phyloP scores from a whole-genome alignment of 2,329 filamentous ascomycete genomes.

The Colletotrichum gloeosporioides region DNA sequence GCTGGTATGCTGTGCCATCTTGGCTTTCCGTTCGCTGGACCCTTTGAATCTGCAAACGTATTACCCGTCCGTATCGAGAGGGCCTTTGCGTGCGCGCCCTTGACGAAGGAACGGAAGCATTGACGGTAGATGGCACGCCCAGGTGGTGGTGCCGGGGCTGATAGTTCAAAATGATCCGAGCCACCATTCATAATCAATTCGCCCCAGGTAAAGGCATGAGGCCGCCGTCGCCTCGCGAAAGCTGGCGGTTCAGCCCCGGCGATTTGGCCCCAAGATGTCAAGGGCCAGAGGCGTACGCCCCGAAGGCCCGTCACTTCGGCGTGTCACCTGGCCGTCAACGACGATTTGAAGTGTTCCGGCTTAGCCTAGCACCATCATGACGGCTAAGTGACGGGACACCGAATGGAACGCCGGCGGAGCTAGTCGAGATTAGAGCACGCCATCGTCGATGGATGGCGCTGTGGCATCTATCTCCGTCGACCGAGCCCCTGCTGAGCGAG shows the following conservation, averaged over 20 bases:
- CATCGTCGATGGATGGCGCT: neutral
- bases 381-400: neutral
- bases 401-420: neutral
- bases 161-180: neutral
- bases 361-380: neutral
- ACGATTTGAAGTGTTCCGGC: neutral
- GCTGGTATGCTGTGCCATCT: neutral
- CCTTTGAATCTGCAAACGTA: conserved; percentile 4
- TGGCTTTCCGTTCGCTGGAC: neutral
- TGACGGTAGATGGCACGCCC: neutral
- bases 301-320: neutral
- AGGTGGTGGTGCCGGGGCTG: neutral
- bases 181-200: neutral
- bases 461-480: neutral
- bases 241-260: neutral
- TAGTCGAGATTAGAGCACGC: neutral
- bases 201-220: conserved; percentile 15
- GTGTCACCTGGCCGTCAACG: neutral
- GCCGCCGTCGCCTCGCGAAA: neutral
- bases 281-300: neutral
- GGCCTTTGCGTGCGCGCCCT: conserved; percentile 1
- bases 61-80: neutral
- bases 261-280: neutral
- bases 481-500: neutral
- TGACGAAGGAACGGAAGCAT: neutral